These are phyloP conservation scores for Globisporangium irregulare DNA, from an alignment of 352 stramenopile species.

Conservation along the genomic window DNA sequence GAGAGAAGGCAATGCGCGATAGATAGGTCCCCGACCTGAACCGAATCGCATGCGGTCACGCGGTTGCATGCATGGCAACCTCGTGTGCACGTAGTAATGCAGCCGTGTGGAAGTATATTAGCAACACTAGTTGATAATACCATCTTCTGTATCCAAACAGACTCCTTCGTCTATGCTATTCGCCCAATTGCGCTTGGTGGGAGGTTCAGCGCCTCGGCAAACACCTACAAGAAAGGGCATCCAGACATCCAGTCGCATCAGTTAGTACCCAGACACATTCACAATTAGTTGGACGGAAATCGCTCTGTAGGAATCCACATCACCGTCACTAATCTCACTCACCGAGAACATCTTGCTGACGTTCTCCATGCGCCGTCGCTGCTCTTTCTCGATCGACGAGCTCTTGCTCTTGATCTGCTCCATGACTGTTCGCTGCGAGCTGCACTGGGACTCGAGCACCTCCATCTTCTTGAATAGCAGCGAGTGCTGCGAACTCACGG, in stretches of 20 bases:
- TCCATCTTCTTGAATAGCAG: constrained; percentile 60
- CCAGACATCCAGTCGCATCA: not conserved
- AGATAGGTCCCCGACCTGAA: too few species aligned
- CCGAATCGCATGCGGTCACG: too few species aligned
- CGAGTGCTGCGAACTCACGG: constrained; percentile 29
- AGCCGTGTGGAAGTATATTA: too few species aligned
- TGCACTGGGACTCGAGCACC: constrained; percentile 43
- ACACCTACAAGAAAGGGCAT: constrained; percentile 32
- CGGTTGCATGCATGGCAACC: too few species aligned
- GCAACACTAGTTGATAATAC: too few species aligned
- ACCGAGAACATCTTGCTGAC: constrained; percentile 78
- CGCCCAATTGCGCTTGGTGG: constrained; percentile 25
- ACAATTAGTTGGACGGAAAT: not conserved
- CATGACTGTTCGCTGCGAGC: constrained; percentile 27
- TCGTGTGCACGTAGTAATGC: too few species aligned
- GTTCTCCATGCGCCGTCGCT: constrained; percentile 70
- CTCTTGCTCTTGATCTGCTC: constrained; percentile 59
- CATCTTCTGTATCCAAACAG: not conserved
- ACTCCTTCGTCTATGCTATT: constrained; percentile 21
- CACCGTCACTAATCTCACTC: constrained; percentile 1
- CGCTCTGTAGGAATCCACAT: not conserved
- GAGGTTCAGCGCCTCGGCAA: constrained; percentile 70
- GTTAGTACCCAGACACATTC: not conserved
- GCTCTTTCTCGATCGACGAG: constrained; percentile 58
- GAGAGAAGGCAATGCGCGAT: too few species aligned